Evolutionary conservation across 768 basidiomycete species (phyloP), one percentile per base, ranked within the genome.

Genomic region (Macrocybe gigantea): DNA sequence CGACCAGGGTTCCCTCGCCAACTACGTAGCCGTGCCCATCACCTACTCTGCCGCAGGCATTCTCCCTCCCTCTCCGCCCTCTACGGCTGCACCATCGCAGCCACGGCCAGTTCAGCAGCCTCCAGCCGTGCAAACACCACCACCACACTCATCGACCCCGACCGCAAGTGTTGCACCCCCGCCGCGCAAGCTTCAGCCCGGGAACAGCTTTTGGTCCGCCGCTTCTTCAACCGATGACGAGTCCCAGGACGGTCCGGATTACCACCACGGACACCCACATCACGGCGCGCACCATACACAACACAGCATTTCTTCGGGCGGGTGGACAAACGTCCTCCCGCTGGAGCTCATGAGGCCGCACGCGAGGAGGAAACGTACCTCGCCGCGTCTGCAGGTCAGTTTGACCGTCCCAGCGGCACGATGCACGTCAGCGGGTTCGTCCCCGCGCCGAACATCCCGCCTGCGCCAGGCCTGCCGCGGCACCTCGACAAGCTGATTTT

Each of bases 401-500:
- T 61, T 66, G 36, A 44, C 46, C 13, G 43, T 51, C 30, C 48
- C 55, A 40, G 41, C 45, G 56, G 48, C 30, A 51, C 47, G 44
- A 61, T 47, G 13, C 60, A 60, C 30, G 64, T 69, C 9, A 59
- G 55, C 33, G 71, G 71, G 2, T 71, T 77, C 56, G 64, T 72
- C 32, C 81, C 85, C 8, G 79, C 83, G 1, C 88, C 92, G 12
- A 81, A 82, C 54, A 86, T 94, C 51, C 93, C 93, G 1, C 83
- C 85, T 14, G 93, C 96, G 2, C 93, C 96, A 1, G 71, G 77
- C 1, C 74, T 98, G 38, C 96, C 96, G 0, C 71, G 93, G 1
- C 92, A 97, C 59, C 71, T 99, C 37, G 94, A 98, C 60, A 93
- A 93, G 58, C 83, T 96, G 42, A 96, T 97, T 49, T 67, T 99